Percentiles rank a stretch among this genome's conserved stretches.
phyloP scores from a whole-genome alignment of 495 filamentous ascomycete species.

The Oidiodendron maius region DNA sequence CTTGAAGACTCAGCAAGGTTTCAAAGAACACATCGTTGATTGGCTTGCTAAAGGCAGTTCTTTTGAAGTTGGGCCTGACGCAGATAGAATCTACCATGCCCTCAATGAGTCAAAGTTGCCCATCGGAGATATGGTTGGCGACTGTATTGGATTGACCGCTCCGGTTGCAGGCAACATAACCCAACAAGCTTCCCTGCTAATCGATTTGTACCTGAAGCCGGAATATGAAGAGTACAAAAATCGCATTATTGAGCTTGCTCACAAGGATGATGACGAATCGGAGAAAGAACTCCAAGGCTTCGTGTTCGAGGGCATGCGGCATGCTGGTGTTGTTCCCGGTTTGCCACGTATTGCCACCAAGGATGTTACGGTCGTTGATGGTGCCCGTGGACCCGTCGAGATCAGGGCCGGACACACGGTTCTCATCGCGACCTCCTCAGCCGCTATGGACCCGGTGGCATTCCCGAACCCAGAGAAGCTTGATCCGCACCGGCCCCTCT shows the following conservation, averaged over 20 bases:
- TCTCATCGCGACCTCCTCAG: constrained; percentile 51
- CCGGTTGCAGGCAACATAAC: constrained; percentile 64
- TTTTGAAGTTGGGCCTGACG: constrained; percentile 33
- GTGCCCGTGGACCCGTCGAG: constrained; percentile 39
- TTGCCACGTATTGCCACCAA: constrained; percentile 45
- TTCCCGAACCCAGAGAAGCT: constrained; percentile 66
- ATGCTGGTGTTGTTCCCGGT: constrained; percentile 44
- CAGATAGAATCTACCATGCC: constrained; percentile 42
- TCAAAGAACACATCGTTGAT: constrained; percentile 47
- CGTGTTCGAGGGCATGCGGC: constrained; percentile 42
- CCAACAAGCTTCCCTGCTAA: constrained; percentile 69
- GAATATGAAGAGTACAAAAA: constrained; percentile 48
- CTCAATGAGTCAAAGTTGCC: constrained; percentile 59
- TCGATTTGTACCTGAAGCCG: constrained; percentile 70
- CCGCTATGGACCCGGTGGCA: constrained; percentile 51
- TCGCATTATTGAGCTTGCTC: constrained; percentile 53
- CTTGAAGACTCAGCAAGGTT: constrained; percentile 52
- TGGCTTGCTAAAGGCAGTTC: constrained; percentile 24
- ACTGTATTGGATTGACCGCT: constrained; percentile 43
- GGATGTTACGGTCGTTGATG: constrained; percentile 45
- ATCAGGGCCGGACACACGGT: constrained; percentile 36
- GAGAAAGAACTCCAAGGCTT: constrained; percentile 40
- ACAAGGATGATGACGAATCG: constrained; percentile 37
- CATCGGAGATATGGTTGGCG: constrained; percentile 45
- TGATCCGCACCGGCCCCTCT: constrained; percentile 59